Base-by-base conservation (phyloP, 2,329 filamentous ascomycete species). In the Alternaria brassicicola region DNA sequence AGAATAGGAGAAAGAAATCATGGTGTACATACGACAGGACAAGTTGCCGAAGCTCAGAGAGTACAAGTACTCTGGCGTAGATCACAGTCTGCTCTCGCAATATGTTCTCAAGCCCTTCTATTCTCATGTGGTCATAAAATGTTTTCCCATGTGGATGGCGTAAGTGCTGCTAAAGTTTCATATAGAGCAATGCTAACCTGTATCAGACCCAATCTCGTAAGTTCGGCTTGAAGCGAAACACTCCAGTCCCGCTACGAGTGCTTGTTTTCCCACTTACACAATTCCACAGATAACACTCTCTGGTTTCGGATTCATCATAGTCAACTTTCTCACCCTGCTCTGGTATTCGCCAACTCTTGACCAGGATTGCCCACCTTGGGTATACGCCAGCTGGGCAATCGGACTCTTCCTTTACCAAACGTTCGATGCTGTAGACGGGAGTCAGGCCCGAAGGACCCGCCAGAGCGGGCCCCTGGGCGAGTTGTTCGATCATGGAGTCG, bases 51-150 rank as follows among this genome's bases (percentile, higher is more conserved):
- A 91, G 76, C 88, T 99, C 70, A 91, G 91, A 79, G 86, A 93
- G 79, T 99, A 99, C 88, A 95, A 96, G 80, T 99, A 99, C 84
- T 92, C 90, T 38, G 87, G 87, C 56, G 91, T 98, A 71, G 95
- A 99, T 80, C 91, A 91, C 78, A 97, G 93, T 59, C 83, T 97
- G 61, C 84, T 92, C 38, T 97, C 93, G 65, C 91, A 89, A 78
- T 98, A 97, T 82, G 86, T 99, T 65, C 83, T 99, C 72, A 98
- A 99, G 84, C 95, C 95, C 7, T 99, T 98, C 81, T 99, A 98
- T 84, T 96, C 88, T 73, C 89, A 96, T 80, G 85, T 95, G 67
- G 94, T 96, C 73, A 97, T 99, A 82, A 88, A 94, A 64, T 90
- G 89, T 80, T 98, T 99, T 77, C 95, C 95, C 42, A 91, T 96